Percentiles rank a stretch among this genome's conserved stretches.
Conservation (phyloP, 2,329 filamentous ascomycete species). For the Colletotrichum gloeosporioides region DNA sequence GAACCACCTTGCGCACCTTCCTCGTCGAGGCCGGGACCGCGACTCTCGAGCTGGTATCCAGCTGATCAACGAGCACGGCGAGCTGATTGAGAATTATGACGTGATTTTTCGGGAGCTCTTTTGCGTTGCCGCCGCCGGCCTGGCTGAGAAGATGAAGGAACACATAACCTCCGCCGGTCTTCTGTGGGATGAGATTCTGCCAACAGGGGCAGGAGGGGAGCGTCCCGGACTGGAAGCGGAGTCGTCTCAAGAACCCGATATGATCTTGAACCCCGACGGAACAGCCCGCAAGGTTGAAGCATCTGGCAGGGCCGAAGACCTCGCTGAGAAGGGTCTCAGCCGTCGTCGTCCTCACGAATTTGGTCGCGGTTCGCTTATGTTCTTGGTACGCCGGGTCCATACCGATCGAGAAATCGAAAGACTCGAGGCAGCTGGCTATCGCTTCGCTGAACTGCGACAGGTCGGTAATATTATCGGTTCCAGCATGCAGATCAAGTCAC, state of each 20-base stretch:
- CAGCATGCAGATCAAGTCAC: slow-evolving; percentile 74
- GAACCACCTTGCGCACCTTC: slow-evolving; percentile 65
- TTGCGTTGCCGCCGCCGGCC: slow-evolving; percentile 77
- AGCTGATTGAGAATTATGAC: slow-evolving; percentile 72
- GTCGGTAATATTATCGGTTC: slow-evolving; percentile 72
- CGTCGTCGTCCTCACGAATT: slow-evolving; percentile 40
- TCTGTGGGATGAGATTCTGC: slow-evolving; percentile 78
- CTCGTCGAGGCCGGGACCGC: slow-evolving; percentile 42
- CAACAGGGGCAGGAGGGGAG: slow-evolving; percentile 57
- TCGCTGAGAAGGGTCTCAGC: slow-evolving; percentile 46
- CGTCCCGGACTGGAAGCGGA: slow-evolving; percentile 14
- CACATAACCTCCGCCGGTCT: slow-evolving; percentile 69
- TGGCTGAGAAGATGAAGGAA: slow-evolving; percentile 71
- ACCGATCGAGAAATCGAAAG: slow-evolving; percentile 63
- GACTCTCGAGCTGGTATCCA: slow-evolving; percentile 42
- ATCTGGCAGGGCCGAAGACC: slow-evolving; percentile 30
- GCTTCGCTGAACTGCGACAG: slow-evolving; percentile 75
- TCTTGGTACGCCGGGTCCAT: slow-evolving; percentile 72
- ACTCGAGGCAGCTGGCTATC: slow-evolving; percentile 74
- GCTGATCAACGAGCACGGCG: slow-evolving; percentile 58
- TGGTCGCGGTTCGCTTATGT: slow-evolving; percentile 80
- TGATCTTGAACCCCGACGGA: slow-evolving; percentile 8
- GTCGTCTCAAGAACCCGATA: slow-evolving; percentile 5
- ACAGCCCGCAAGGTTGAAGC: slow-evolving; percentile 16
- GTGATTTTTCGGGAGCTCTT: slow-evolving; percentile 83